These are phyloP conservation scores for Vanilla planifolia DNA, from an alignment of 106 monocot species.

Conservation along the genomic window DNA sequence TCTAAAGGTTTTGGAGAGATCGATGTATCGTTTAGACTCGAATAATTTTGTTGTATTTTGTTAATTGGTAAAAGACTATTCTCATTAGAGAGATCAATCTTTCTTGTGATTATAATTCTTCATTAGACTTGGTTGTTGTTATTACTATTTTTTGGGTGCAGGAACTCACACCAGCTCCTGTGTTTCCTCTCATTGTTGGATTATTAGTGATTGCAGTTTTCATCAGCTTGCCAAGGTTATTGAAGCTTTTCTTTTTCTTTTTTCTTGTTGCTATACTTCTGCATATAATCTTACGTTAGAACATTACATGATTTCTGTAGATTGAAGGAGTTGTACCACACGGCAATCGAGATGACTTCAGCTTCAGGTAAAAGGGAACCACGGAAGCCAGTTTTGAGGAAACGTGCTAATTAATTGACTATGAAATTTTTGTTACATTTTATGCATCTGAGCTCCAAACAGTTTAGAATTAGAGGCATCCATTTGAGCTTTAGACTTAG, in stretches of 20 bases:
- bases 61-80: neutral
- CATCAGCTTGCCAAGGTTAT: conserved; percentile 88
- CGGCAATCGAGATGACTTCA: conserved; percentile 28
- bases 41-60: neutral
- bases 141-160: conserved; percentile 22
- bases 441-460: too few relatives aligned
- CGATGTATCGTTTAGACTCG: too few relatives aligned
- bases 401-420: conserved; percentile 41
- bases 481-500: too few relatives aligned
- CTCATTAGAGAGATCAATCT: too few relatives aligned
- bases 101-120: neutral
- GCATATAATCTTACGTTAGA: neutral
- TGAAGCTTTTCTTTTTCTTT: neutral
- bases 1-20: too few relatives aligned
- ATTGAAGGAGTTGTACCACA: conserved; percentile 65
- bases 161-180: conserved; percentile 84
- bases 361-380: conserved; percentile 42
- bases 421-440: too few relatives aligned
- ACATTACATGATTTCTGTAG: conserved; percentile 14
- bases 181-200: conserved; percentile 72
- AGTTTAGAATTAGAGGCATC: too few relatives aligned
- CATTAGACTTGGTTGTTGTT: neutral
- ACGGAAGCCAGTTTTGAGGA: conserved; percentile 41
- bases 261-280: neutral
- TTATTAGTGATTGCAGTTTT: conserved; percentile 64